Percentiles rank a stretch among this genome's conserved stretches.
Evolutionary conservation across 164 flowering plant genomes (phyloP).

Genomic region (Annona squamosa): DNA sequence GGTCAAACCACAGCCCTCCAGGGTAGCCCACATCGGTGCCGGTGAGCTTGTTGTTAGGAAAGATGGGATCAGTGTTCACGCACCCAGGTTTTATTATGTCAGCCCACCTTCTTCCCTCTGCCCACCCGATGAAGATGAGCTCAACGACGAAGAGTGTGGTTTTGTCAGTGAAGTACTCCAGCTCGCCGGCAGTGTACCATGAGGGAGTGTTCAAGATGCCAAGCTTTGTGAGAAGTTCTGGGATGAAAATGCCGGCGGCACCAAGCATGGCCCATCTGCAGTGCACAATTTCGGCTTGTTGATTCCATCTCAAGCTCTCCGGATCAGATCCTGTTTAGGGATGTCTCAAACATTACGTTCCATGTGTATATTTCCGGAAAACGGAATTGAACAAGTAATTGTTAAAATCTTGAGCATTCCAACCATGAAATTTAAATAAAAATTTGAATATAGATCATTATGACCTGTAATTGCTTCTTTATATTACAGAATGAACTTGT

Average conservation of each 20-base stretch:
- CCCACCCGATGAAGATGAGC: conserved; percentile 90
- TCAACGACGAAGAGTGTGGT: conserved; percentile 88
- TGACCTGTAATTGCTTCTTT: neutral
- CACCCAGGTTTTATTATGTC: conserved; percentile 87
- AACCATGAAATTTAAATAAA: neutral
- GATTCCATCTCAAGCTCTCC: conserved; percentile 72
- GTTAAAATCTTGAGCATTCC: neutral
- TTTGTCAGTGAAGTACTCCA: conserved; percentile 89
- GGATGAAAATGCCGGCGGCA: conserved; percentile 98
- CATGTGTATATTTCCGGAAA: neutral
- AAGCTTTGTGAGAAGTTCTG: conserved; percentile 81
- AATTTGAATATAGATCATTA: neutral
- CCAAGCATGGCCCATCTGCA: conserved; percentile 99
- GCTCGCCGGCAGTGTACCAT: conserved; percentile 95
- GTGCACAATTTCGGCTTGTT: conserved; percentile 87
- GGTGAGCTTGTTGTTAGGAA: conserved; percentile 97
- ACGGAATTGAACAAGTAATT: neutral
- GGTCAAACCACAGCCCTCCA: conserved; percentile 97
- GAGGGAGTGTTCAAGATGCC: conserved; percentile 97
- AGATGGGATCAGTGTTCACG: conserved; percentile 95
- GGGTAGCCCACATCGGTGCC: conserved; percentile 98
- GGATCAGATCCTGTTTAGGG: conserved; percentile 75
- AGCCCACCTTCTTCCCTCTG: conserved; percentile 37
- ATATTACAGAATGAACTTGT: neutral
- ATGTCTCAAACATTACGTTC: neutral